Evolutionary conservation across 768 basidiomycete species (phyloP).

Genomic region (Boletus pseudopeckii): DNA sequence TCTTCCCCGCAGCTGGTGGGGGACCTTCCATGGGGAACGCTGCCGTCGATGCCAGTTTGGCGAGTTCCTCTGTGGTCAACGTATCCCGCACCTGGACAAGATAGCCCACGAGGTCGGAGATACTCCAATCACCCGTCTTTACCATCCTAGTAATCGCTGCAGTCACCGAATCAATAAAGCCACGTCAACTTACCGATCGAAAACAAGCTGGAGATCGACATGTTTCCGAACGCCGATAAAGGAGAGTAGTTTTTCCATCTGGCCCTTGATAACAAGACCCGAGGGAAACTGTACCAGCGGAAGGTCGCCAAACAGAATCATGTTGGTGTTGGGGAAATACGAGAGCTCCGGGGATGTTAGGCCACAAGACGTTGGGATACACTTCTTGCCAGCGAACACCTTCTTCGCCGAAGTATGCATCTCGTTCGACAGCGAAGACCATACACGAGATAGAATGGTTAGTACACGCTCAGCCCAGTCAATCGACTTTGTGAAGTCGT

Average conservation of each 20-base stretch:
- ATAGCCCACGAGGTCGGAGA: conserved; percentile 81
- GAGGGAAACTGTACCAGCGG: conserved; percentile 75
- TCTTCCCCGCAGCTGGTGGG: conserved; percentile 27
- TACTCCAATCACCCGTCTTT: conserved; percentile 87
- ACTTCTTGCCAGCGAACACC: conserved; percentile 42
- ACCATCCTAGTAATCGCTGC: conserved; percentile 57
- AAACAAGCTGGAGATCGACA: conserved; percentile 91
- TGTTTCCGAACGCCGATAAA: conserved; percentile 85
- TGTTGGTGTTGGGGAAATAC: conserved; percentile 81
- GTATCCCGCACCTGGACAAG: conserved; percentile 76
- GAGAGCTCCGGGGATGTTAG: conserved; percentile 67
- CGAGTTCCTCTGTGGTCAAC: conserved; percentile 54
- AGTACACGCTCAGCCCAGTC: conserved; percentile 82
- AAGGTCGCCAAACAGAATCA: conserved; percentile 77
- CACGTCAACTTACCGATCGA: conserved; percentile 59
- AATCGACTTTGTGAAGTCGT: conserved; percentile 63
- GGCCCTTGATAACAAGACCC: conserved; percentile 57
- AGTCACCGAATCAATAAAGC: neutral
- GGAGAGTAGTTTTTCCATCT: conserved; percentile 66
- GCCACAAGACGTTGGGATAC: conserved; percentile 55
- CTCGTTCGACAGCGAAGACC: conserved; percentile 58
- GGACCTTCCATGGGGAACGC: conserved; percentile 68
- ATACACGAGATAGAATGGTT: conserved; percentile 58
- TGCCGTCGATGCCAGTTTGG: conserved; percentile 56
- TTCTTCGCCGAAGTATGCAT: conserved; percentile 40